These are phyloP conservation scores for Wickerhamiella domercqiae DNA, from an alignment of 805 yeast genomes.

Conservation along the genomic window DNA sequence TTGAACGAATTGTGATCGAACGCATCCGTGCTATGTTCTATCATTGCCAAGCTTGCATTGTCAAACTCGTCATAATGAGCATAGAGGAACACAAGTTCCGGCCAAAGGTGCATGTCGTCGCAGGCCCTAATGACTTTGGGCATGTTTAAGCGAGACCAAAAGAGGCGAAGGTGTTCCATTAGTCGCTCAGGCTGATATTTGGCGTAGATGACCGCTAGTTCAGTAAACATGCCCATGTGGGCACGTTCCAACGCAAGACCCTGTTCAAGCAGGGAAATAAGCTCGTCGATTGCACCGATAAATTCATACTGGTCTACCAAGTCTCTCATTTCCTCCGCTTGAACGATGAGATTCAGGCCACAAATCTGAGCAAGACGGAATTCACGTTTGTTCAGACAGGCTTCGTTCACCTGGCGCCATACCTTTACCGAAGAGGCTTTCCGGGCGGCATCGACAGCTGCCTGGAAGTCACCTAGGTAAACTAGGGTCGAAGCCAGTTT, in stretches of 20 bases:
- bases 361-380: conserved; percentile 96
- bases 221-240: conserved; percentile 99
- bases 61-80: conserved; percentile 99
- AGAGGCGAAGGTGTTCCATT: conserved; percentile 90
- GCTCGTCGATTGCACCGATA: conserved; percentile 82
- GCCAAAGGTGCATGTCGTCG: conserved; percentile 89
- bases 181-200: conserved; percentile 81
- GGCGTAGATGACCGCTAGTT: conserved; percentile 77
- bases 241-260: conserved; percentile 96
- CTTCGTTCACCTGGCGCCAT: conserved; percentile 95
- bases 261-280: conserved; percentile 83
- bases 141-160: conserved; percentile 96
- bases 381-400: conserved; percentile 88
- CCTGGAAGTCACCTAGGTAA: conserved; percentile 78
- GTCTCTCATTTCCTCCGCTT: conserved; percentile 92
- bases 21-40: conserved; percentile 83
- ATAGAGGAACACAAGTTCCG: conserved; percentile 87
- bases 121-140: conserved; percentile 93
- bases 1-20: conserved; percentile 90
- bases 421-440: conserved; percentile 87
- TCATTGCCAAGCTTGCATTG: conserved; percentile 92
- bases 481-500: conserved; percentile 95
- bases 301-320: conserved; percentile 75
- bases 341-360: conserved; percentile 91
- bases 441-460: conserved; percentile 97